Evolutionary conservation across 108 stramenopile genomes (phyloP).

Genomic region (Cyclotella baltica): DNA sequence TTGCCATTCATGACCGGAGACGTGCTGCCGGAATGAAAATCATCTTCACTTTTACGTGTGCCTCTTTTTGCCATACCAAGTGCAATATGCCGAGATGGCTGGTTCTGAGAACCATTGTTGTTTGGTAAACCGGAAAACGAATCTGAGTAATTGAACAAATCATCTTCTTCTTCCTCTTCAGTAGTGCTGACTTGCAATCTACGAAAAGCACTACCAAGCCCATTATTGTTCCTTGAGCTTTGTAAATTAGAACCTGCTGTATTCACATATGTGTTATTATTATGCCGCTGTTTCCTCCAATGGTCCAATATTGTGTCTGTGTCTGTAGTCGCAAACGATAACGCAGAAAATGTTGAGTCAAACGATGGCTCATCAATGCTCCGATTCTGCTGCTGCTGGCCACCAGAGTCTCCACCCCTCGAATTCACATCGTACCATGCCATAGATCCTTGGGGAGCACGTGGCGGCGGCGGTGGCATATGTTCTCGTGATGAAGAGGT

Average conservation of each 20-base stretch:
- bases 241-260: neutral
- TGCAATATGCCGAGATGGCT: neutral
- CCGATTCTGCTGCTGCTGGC: neutral
- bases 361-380: conserved; percentile 23
- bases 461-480: conserved; percentile 17
- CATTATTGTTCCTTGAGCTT: neutral
- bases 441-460: neutral
- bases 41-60: neutral
- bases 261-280: neutral
- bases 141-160: conserved; percentile 15
- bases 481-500: conserved; percentile 12
- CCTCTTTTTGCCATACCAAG: neutral
- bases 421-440: neutral
- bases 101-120: neutral
- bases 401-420: neutral
- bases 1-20: conserved; percentile 3
- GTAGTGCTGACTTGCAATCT: conserved; percentile 11
- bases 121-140: conserved; percentile 12
- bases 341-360: conserved; percentile 17
- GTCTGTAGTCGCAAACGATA: conserved; percentile 19
- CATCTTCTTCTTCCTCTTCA: conserved; percentile 15
- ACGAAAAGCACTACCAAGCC: conserved; percentile 23
- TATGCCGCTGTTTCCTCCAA: conserved; percentile 22
- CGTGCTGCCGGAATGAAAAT: neutral
- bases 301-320: conserved; percentile 19